Conservation (phyloP, 2,329 filamentous ascomycete species). For the Aspergillus chevalieri region DNA sequence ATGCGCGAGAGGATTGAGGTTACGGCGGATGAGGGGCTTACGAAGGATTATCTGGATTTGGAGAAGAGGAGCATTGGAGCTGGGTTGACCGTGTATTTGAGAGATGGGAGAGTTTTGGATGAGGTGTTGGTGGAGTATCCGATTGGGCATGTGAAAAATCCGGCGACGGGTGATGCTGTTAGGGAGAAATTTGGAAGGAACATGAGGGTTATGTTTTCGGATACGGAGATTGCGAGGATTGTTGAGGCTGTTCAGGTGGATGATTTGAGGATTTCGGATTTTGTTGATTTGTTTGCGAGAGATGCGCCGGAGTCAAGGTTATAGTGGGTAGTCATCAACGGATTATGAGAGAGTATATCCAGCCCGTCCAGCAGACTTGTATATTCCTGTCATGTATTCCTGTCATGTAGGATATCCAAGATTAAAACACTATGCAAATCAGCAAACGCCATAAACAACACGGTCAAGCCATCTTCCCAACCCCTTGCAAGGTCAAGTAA, state of each 20-base stretch:
- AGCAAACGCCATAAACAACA: neutral
- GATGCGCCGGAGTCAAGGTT: slow-evolving; percentile 3
- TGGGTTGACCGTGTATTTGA: slow-evolving; percentile 21
- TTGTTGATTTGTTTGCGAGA: slow-evolving; percentile 13
- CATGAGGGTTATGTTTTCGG: slow-evolving; percentile 14
- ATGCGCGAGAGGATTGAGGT: slow-evolving; percentile 23
- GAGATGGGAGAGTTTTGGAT: slow-evolving; percentile 16
- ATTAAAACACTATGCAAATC: neutral
- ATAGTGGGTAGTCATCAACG: neutral
- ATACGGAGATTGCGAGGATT: slow-evolving; percentile 8
- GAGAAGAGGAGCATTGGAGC: slow-evolving; percentile 21
- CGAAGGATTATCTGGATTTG: slow-evolving; percentile 24
- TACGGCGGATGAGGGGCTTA: slow-evolving; percentile 20
- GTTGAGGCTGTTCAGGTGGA: slow-evolving; percentile 7
- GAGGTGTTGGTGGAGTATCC: slow-evolving; percentile 36
- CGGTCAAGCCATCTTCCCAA: slow-evolving; percentile 45
- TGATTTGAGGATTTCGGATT: slow-evolving; percentile 8
- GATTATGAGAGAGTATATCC: no score
- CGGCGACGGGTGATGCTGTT: slow-evolving; percentile 6
- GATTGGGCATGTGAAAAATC: slow-evolving; percentile 15
- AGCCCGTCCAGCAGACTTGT: neutral
- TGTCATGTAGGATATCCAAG: neutral
- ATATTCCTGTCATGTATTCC: neutral
- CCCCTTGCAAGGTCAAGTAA: slow-evolving; percentile 57
- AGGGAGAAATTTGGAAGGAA: slow-evolving; percentile 13